phyloP scores from a whole-genome alignment of 345 rosid genomes.

The Gossypioides kirkii region DNA sequence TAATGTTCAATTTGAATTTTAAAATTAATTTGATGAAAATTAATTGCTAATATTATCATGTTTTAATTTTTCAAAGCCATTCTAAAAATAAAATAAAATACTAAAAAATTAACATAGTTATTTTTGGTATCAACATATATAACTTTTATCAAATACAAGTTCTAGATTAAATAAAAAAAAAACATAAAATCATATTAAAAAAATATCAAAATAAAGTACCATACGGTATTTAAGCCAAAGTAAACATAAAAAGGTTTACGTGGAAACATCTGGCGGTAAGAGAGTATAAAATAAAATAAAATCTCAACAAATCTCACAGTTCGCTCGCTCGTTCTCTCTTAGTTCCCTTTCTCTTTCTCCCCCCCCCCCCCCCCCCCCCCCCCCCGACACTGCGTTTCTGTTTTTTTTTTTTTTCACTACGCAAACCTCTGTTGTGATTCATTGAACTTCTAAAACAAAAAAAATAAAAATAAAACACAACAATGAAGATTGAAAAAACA shows the following conservation, averaged over 20 bases:
- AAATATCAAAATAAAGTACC: no score
- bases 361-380: no score
- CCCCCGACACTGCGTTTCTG: conserved; percentile 5
- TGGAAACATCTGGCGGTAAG: conserved; percentile 7
- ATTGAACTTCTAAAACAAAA: neutral
- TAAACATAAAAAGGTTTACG: neutral
- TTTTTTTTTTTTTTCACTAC: neutral
- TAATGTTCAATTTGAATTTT: no score
- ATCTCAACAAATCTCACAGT: neutral
- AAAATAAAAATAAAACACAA: neutral
- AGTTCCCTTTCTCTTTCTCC: neutral
- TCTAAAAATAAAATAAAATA: no score
- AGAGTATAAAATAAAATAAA: conserved; percentile 2
- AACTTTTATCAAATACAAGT: no score
- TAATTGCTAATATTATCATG: no score
- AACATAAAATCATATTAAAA: no score
- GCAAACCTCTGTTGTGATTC: neutral
- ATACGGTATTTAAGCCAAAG: neutral
- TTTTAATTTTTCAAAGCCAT: no score
- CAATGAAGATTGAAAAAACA: neutral
- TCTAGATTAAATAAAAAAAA: no score
- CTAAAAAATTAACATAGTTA: no score
- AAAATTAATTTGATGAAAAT: no score
- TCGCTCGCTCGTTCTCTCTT: neutral
- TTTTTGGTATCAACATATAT: no score